These are phyloP conservation scores for barrel medic (Medicago truncatula) DNA, from an alignment of 306 rosid species.

Conservation along the genomic window MtrunA17r5.0-ANR NC_053043.1:39292001-39292500, in stretches of 20 bases:
- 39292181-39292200: conserved; percentile 16
- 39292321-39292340: conserved; percentile 1
- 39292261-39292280: conserved; percentile 2
- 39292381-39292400: conserved; percentile 60
- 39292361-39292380: background rate
- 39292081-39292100: too few species aligned
- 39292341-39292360: background rate
- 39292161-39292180: conserved; percentile 3
- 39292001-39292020: too few species aligned
- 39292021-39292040: too few species aligned
- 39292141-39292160: background rate
- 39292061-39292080: too few species aligned
- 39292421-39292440: conserved; percentile 92
- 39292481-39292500: conserved; percentile 81
- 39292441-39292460: conserved; percentile 96
- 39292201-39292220: conserved; percentile 15
- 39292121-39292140: too few species aligned
- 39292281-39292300: conserved; percentile 17
- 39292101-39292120: too few species aligned
- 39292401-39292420: conserved; percentile 87
- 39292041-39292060: too few species aligned
- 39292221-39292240: conserved; percentile 4
- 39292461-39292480: conserved; percentile 78
- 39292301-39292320: conserved; percentile 10
- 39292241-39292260: background rate